phyloP scores from a whole-genome alignment of 371 early-diverging fungal genomes.

The Mycotypha africana region DNA sequence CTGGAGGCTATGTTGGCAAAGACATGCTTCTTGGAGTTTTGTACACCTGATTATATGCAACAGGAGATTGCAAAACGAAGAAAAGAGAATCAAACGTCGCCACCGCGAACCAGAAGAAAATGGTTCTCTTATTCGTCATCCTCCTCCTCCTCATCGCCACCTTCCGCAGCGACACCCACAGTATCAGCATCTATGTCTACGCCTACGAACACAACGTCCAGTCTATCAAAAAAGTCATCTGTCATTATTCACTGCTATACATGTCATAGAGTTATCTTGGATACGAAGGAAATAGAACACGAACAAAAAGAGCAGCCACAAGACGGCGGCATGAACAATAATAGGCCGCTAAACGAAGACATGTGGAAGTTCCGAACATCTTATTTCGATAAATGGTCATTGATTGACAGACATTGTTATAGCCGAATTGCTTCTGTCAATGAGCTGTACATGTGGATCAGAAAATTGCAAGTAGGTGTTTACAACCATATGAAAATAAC shows the following conservation, averaged over 20 bases:
- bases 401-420: constrained; percentile 75
- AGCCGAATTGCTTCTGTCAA: constrained; percentile 77
- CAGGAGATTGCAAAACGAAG: no score
- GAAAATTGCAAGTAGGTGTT: constrained; percentile 70
- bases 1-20: no score
- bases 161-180: no score
- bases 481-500: constrained; percentile 57
- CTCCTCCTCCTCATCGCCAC: no score
- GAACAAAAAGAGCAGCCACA: background rate
- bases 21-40: no score
- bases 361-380: constrained; percentile 68
- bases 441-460: constrained; percentile 84
- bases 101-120: no score
- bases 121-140: no score
- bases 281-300: background rate
- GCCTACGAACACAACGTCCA: no score
- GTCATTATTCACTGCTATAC: no score
- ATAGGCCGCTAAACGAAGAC: constrained; percentile 3
- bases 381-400: constrained; percentile 66
- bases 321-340: constrained; percentile 44
- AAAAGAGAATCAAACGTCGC: no score
- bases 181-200: constrained; percentile 19
- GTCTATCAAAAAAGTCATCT: no score
- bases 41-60: no score
- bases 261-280: background rate